Evolutionary conservation across 345 rosid genomes (phyloP), one percentile per base, ranked within the genome.

Genomic region (Gossypium raimondii): DNA sequence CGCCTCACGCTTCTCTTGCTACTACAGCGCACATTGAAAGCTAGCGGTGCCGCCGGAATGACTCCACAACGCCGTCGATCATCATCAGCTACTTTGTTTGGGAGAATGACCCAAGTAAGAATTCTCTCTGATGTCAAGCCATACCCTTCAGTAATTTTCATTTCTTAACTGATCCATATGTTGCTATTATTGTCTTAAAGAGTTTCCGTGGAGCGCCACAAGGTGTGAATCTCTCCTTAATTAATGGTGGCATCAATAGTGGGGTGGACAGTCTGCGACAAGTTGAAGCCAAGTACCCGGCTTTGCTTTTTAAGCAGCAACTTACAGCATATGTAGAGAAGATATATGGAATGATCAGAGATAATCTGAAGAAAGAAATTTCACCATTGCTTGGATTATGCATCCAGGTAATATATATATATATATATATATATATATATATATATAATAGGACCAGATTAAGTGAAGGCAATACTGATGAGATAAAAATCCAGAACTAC

Each of bases 241-340:
- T 90, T 63, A 92, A 90, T 25, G 86, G 91, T 52, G 76, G 90
- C 64, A 79, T 78, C 55, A 85, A 76, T 53, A 86, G 89, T 24
- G 94, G 94, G 82, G 88, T 75, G 45, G 93, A 89, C 76, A 67
- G 82, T 50, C 82, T 94, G 78, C 81, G 92, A 72, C 97, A 94
- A 89, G 97, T 94, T 69, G 98, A 94, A 82, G 98, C 98, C 50
- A 94, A 94, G 80, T 94, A 94, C 81, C 98, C 98, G 1, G 98
- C 98, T 73, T 75, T 94, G 85, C 93, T 94, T 79, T 94, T 94
- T 81, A 94, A 94, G 76, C 98, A 94, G 86, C 98, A 94, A 78
- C 93, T 94, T 72, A 94, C 97, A 20, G 98, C 98, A 25, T 94
- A 92, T 78, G 97, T 94, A 11, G 98, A 94, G 78, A 94, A 94